Evolutionary conservation across 2,329 filamentous ascomycete species (phyloP), one percentile per base, ranked within the genome.

Genomic region (Arthrobotrys sinensis): DNA sequence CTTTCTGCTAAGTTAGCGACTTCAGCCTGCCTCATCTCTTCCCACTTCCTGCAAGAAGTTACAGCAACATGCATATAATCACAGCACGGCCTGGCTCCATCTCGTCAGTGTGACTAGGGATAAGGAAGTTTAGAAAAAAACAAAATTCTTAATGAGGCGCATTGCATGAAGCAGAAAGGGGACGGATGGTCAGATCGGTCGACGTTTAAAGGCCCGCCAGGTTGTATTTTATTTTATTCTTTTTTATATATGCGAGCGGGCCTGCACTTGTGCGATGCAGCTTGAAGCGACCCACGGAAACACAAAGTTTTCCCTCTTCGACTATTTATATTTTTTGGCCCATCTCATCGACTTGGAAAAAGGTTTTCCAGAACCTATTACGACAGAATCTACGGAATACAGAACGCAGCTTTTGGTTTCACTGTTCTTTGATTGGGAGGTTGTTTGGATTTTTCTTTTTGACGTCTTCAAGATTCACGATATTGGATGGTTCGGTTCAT

Each of bases 181-280:
- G 62, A 60, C 60, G 62, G 48, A 48, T 24, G 64, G 57, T 70
- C 16, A 64, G 65, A 70, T 65, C 48, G 57, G 34, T 65, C 38
- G 46, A 55, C 45, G 40, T 69, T 69, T 69, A 45, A 45, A 36
- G 36, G 28, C 45, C 36, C 19, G 52, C 45, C 52, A 55, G 50
- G 32, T 55, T 60, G 53, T 63, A 64, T n/a, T 45, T 64, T n/a
- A 32, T 76, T 55, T 68, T 63, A n/a, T 76, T 53, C 36, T 62
- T 50, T 76, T 77, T 77, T 78, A 78, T 78, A 78, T 78, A 78
- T 78, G 75, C 75, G 67, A 78, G 75, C 75, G 43, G 69, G 67
- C 75, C 75, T 78, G 75, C 68, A 78, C 75, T 72, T 68, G 75
- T 78, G 75, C 75, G 68, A 78, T 78, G 75, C 67, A 72, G 67